These are phyloP conservation scores for Rhizopogon sp. DNA, from an alignment of 768 basidiomycete species.

Conservation along the genomic window DNA sequence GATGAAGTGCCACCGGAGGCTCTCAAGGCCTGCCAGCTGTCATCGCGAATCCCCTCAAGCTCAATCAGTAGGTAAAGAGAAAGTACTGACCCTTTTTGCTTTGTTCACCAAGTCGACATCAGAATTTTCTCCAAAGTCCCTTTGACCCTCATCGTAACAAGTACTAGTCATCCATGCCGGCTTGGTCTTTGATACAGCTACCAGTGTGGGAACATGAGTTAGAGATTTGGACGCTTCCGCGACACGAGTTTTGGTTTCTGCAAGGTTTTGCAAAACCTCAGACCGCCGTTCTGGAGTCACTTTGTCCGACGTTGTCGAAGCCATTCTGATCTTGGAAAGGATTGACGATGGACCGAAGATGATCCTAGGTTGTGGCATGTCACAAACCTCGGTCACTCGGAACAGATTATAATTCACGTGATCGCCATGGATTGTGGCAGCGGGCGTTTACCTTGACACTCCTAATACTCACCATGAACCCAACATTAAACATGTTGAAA, in stretches of 20 bases:
- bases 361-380: not conserved
- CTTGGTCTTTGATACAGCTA: conserved; percentile 94
- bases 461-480: too few relatives aligned
- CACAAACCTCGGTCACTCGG: not conserved
- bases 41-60: not conserved
- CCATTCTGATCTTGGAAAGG: conserved; percentile 12
- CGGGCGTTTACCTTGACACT: too few relatives aligned
- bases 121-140: conserved; percentile 98
- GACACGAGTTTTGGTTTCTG: conserved; percentile 48
- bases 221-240: conserved; percentile 25
- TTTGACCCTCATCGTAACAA: conserved; percentile 75
- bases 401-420: conserved; percentile 13
- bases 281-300: conserved; percentile 37
- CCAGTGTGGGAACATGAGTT: conserved; percentile 38
- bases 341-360: conserved; percentile 5
- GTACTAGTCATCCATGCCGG: conserved; percentile 82
- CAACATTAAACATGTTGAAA: conserved; percentile 14
- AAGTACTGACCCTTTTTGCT: conserved; percentile 53
- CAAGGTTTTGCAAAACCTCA: conserved; percentile 51
- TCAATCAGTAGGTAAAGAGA: not conserved
- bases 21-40: conserved; percentile 56
- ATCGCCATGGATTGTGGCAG: not conserved
- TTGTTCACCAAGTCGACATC: conserved; percentile 91
- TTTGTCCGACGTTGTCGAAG: conserved; percentile 8
- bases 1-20: conserved; percentile 97